Evolutionary conservation across 352 stramenopile genomes (phyloP), one percentile per base, ranked within the genome.

Genomic region (Globisporangium cederbergense): DNA sequence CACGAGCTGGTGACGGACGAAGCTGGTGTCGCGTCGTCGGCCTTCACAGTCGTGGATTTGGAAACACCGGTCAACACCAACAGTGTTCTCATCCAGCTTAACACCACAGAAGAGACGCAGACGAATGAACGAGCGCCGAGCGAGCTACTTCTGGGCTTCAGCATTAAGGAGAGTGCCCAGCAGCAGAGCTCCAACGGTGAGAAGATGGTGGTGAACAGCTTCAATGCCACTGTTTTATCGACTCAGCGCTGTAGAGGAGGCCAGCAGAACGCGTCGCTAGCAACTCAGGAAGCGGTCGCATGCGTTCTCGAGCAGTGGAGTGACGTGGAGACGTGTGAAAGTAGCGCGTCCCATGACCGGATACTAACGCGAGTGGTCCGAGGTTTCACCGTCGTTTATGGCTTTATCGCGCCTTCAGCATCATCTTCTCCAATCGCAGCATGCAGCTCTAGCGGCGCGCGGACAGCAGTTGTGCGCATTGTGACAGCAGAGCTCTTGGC

Each of bases 261-360:
- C 32, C 25, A 42, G 1, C 7, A 9, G 30, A 40, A 42, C 7
- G 14, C 51, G 14, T 36, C 30, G 22, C 25, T 38, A 11, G 25
- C 49, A 14, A 55, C 49, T 55, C 49, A 55, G n/a, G 25, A 55
- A 25, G 14, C 28, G 7, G 5, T 25, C 28, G 51, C 14, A 30
- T 57, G 51, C 16, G n/a, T 57, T 25, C 51, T 42, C 30, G 51
- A 57, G 51, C 51, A 57, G 28, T 57, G 28, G 25, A 42, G 16
- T 3, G 28, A 28, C 28, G 16, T 28, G 7, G 18, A 28, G 28
- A 28, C 28, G n/a, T 56, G 50, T 9, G 5, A 56, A 18, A 56
- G 16, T 16, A 56, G 50, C 28, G 28, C 5, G 13, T 25, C 3
- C 7, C 2, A 42, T 22, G 28, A 22, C 51, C 32, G 8, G n/a